phyloP scores from a whole-genome alignment of 2,329 filamentous ascomycete species.

The Hypoxylon sp. region DNA sequence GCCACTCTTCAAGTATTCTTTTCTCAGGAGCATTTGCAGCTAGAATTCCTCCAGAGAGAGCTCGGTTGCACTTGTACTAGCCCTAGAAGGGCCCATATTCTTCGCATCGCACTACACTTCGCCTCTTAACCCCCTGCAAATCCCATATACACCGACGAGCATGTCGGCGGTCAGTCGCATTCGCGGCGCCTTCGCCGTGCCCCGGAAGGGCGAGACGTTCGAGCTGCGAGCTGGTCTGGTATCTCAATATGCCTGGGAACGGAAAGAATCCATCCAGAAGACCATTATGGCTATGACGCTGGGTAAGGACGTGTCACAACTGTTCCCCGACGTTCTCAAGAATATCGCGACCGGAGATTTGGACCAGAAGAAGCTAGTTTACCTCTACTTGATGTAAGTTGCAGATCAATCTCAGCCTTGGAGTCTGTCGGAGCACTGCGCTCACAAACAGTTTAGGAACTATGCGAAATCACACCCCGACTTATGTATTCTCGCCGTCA shows the following conservation, averaged over 20 bases:
- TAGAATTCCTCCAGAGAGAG: not conserved
- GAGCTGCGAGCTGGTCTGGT: constrained; percentile 94
- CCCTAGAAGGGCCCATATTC: constrained; percentile 40
- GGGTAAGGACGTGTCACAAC: constrained; percentile 95
- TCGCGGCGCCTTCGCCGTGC: constrained; percentile 88
- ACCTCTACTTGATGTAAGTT: constrained; percentile 91
- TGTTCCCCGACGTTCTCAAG: constrained; percentile 98
- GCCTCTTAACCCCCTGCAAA: constrained; percentile 10
- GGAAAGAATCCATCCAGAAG: constrained; percentile 98
- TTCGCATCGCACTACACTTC: constrained; percentile 21
- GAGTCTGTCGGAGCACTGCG: not conserved
- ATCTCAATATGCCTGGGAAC: constrained; percentile 98
- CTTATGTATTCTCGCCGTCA: constrained; percentile 97
- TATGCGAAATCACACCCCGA: constrained; percentile 99
- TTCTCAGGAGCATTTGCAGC: constrained; percentile 4
- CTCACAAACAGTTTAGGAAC: constrained; percentile 70
- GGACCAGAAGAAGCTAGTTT: constrained; percentile 99
- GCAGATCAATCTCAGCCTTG: not conserved
- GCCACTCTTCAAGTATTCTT: constrained; percentile 8
- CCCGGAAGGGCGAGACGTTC: constrained; percentile 97
- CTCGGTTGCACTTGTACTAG: constrained; percentile 38
- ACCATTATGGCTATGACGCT: constrained; percentile 99
- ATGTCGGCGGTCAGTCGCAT: constrained; percentile 96
- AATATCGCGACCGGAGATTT: constrained; percentile 95
- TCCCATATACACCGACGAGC: constrained; percentile 34